Percentiles rank a stretch among this genome's conserved stretches.
Evolutionary conservation across 2,329 filamentous ascomycete genomes (phyloP).

Genomic region (Arthroderma uncinatum): DNA sequence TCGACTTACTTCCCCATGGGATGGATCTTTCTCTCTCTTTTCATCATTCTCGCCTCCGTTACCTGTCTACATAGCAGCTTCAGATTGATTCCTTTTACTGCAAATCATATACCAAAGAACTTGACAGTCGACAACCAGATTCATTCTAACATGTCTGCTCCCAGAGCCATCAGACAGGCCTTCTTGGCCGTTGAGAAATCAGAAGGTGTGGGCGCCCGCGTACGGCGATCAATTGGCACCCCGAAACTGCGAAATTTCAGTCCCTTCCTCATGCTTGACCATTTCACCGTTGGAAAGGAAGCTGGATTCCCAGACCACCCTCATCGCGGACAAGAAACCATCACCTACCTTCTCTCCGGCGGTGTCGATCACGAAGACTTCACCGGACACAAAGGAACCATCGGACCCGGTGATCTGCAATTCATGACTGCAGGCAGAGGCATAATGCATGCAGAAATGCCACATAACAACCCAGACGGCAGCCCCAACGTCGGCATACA

Average conservation of each 20-base stretch:
- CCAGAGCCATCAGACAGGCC: slow-evolving; percentile 68
- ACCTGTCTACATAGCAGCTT: background rate
- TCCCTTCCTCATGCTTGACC: slow-evolving; percentile 92
- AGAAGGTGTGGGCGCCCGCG: slow-evolving; percentile 77
- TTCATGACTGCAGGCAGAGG: slow-evolving; percentile 94
- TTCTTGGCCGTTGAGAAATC: slow-evolving; percentile 77
- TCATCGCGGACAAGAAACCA: slow-evolving; percentile 73
- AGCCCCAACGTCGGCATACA: slow-evolving; percentile 76
- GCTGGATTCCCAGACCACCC: slow-evolving; percentile 86
- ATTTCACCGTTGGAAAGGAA: slow-evolving; percentile 69
- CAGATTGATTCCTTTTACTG: background rate
- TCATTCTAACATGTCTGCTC: slow-evolving; percentile 45
- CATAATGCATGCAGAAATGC: slow-evolving; percentile 96
- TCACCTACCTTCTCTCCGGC: slow-evolving; percentile 80
- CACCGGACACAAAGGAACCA: slow-evolving; percentile 70
- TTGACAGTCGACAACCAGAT: slow-evolving; percentile 1
- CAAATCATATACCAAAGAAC: background rate
- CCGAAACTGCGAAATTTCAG: slow-evolving; percentile 72
- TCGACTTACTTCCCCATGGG: background rate
- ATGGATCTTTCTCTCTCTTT: background rate
- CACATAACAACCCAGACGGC: slow-evolving; percentile 63
- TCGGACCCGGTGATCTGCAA: slow-evolving; percentile 78
- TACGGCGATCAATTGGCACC: slow-evolving; percentile 79
- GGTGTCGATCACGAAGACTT: slow-evolving; percentile 90
- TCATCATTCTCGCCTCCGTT: background rate